phyloP scores from a whole-genome alignment of 495 filamentous ascomycete species.

The Penicillium canescens region DNA sequence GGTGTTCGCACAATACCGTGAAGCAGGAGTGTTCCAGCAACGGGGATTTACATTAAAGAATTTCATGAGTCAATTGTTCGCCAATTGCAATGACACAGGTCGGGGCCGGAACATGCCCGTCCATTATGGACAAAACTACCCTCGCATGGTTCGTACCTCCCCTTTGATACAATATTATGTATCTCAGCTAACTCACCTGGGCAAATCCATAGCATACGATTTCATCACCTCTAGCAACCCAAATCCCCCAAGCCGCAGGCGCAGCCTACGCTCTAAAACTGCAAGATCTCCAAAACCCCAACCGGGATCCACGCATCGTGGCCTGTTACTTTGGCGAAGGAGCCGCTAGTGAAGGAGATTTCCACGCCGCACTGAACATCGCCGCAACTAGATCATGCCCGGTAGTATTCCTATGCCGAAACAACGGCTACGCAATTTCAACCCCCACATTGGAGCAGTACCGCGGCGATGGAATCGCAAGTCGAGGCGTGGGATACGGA shows the following conservation, averaged over 20 bases:
- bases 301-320: slow-evolving; percentile 65
- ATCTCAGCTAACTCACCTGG: slow-evolving; percentile 1
- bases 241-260: slow-evolving; percentile 92
- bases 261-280: slow-evolving; percentile 94
- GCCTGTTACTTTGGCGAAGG: slow-evolving; percentile 97
- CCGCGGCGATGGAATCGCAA: slow-evolving; percentile 94
- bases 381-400: slow-evolving; percentile 92
- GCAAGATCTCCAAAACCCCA: slow-evolving; percentile 72
- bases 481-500: slow-evolving; percentile 91
- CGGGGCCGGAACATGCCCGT: slow-evolving; percentile 96
- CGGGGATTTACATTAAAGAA: slow-evolving; percentile 82
- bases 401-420: slow-evolving; percentile 92
- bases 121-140: slow-evolving; percentile 82
- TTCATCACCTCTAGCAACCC: slow-evolving; percentile 89
- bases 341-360: slow-evolving; percentile 96
- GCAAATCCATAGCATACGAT: slow-evolving; percentile 70
- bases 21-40: slow-evolving; percentile 86
- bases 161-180: background rate
- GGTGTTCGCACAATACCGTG: slow-evolving; percentile 92
- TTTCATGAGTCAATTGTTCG: slow-evolving; percentile 95
- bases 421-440: slow-evolving; percentile 96
- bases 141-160: slow-evolving; percentile 67
- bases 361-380: slow-evolving; percentile 95
- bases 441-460: slow-evolving; percentile 97
- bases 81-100: slow-evolving; percentile 79